Conservation (phyloP, 2,329 filamentous ascomycete genomes). For the Trichoderma aggressivum region DNA sequence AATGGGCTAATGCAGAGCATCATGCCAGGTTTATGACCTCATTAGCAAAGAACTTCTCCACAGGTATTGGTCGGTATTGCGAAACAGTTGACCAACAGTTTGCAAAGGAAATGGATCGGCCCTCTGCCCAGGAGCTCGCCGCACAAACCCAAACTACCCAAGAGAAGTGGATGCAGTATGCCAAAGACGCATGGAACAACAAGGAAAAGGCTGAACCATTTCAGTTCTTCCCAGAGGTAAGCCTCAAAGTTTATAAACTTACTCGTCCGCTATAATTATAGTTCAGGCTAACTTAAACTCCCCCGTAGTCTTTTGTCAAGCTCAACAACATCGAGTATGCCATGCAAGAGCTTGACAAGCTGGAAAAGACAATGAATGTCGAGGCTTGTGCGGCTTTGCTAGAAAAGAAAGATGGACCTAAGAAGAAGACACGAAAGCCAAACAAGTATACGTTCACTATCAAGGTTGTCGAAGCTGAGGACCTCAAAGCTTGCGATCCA, state of each 20-base stretch:
- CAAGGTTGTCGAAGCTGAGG: slow-evolving; percentile 96
- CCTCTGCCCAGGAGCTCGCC: slow-evolving; percentile 82
- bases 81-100: slow-evolving; percentile 86
- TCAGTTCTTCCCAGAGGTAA: slow-evolving; percentile 89
- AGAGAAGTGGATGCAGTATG: slow-evolving; percentile 89
- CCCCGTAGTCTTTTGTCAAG: slow-evolving; percentile 81
- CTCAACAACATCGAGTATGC: slow-evolving; percentile 97
- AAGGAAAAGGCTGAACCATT: slow-evolving; percentile 95
- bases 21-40: slow-evolving; percentile 97
- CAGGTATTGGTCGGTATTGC: slow-evolving; percentile 83
- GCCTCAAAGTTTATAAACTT: slow-evolving; percentile 25
- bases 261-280: background rate
- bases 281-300: background rate
- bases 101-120: slow-evolving; percentile 85
- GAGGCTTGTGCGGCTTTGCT: slow-evolving; percentile 85
- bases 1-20: slow-evolving; percentile 91
- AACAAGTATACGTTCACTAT: slow-evolving; percentile 97
- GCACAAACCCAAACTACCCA: slow-evolving; percentile 75
- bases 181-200: slow-evolving; percentile 87
- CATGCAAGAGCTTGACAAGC: slow-evolving; percentile 83
- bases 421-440: slow-evolving; percentile 61
- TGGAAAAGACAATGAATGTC: slow-evolving; percentile 86
- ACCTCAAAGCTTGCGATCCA: slow-evolving; percentile 95
- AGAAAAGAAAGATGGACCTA: slow-evolving; percentile 67
- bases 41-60: slow-evolving; percentile 77